phyloP scores from a whole-genome alignment of 192 early-diverging fungal species.

The Umbelopsis isabellina region DNA sequence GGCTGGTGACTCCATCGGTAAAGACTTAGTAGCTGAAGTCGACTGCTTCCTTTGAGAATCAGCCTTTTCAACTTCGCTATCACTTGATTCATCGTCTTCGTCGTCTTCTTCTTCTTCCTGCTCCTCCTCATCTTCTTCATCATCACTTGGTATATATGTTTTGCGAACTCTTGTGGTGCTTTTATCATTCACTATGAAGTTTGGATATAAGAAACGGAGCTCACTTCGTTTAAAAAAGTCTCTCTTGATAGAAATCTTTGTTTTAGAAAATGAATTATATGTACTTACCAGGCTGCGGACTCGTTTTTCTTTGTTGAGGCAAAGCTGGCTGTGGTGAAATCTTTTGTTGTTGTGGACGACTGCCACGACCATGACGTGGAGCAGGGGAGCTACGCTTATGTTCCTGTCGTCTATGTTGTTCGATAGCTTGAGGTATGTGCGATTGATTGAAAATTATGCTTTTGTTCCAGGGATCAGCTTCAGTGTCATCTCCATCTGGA shows the following conservation, averaged over 20 bases:
- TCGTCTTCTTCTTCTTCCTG: slow-evolving; percentile 24
- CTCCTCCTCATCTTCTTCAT: slow-evolving; percentile 35
- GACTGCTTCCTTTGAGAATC: slow-evolving; percentile 19
- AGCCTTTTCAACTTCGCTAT: slow-evolving; percentile 19
- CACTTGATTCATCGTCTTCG: slow-evolving; percentile 23
- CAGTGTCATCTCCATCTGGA: slow-evolving; percentile 34
- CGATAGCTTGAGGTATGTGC: slow-evolving; percentile 11
- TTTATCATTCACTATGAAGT: slow-evolving; percentile 12
- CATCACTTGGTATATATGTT: slow-evolving; percentile 28
- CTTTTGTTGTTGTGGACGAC: not conserved
- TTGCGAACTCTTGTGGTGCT: slow-evolving; percentile 21
- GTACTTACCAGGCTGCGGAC: too few relatives aligned
- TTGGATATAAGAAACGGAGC: slow-evolving; percentile 5
- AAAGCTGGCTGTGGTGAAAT: not conserved
- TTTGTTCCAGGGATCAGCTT: slow-evolving; percentile 39
- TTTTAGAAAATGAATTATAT: too few relatives aligned
- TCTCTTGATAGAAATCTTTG: too few relatives aligned
- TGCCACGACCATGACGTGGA: not conserved
- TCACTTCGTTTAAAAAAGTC: too few relatives aligned
- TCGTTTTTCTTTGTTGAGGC: too few relatives aligned
- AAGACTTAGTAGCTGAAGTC: not conserved
- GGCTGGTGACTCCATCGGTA: not conserved
- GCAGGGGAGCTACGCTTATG: not conserved
- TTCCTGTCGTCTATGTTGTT: not conserved
- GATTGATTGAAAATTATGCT: slow-evolving; percentile 32